Evolutionary conservation across 2,329 filamentous ascomycete genomes (phyloP).

Genomic region (Calycina marina): DNA sequence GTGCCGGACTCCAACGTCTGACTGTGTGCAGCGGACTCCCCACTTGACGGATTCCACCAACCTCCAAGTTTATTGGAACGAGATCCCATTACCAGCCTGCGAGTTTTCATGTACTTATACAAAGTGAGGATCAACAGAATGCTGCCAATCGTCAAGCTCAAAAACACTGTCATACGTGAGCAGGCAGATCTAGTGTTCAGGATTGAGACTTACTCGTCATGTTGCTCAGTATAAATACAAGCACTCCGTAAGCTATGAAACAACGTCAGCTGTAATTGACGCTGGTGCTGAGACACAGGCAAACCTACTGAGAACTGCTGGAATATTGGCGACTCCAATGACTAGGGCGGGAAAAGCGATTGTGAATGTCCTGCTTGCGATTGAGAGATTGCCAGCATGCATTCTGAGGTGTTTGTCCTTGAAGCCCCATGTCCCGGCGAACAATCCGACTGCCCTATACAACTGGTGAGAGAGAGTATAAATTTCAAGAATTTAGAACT

Average conservation of each 20-base stretch:
- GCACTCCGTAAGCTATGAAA: no score
- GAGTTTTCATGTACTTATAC: constrained; percentile 27
- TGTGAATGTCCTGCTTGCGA: constrained; percentile 23
- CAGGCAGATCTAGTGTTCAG: background rate
- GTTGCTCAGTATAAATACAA: constrained; percentile 25
- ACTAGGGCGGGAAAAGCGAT: constrained; percentile 25
- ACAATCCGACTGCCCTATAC: constrained; percentile 25
- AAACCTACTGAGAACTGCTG: constrained; percentile 17
- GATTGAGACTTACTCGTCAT: constrained; percentile 23
- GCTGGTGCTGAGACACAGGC: no score
- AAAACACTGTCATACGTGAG: constrained; percentile 24
- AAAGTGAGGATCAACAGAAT: constrained; percentile 27
- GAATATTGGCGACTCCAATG: constrained; percentile 22
- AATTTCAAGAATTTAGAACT: constrained; percentile 2
- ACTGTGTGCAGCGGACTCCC: constrained; percentile 9
- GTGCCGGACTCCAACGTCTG: constrained; percentile 5
- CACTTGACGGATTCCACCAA: no score
- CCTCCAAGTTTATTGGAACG: no score
- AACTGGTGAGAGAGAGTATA: no score
- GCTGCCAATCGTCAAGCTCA: constrained; percentile 24
- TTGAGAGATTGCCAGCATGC: constrained; percentile 15
- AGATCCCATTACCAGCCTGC: constrained; percentile 22
- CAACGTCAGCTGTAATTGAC: no score
- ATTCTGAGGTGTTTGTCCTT: constrained; percentile 15
- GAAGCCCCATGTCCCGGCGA: constrained; percentile 23